These are phyloP conservation scores for Serendipita vermifera DNA, from an alignment of 768 basidiomycete genomes.

Conservation along the genomic window DNA sequence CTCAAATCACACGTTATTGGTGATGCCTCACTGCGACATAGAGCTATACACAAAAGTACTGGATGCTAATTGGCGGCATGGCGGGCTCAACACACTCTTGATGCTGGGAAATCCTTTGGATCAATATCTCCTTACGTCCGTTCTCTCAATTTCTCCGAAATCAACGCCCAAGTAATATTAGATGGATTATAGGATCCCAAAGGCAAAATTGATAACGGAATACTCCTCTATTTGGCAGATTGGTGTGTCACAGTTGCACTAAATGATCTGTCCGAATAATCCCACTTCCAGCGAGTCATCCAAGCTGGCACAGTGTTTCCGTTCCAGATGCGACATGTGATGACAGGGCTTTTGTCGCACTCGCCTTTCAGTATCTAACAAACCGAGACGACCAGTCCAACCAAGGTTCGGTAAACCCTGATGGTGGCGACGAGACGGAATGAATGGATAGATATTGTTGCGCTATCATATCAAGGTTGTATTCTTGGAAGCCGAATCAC, in stretches of 20 bases:
- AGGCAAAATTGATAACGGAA: not conserved
- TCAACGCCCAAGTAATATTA: not conserved
- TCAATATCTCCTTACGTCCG: not conserved
- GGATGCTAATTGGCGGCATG: not conserved
- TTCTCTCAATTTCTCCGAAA: not conserved
- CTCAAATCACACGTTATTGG: not conserved
- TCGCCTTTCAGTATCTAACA: not conserved
- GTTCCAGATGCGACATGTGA: not conserved
- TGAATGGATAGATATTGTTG: too few species aligned
- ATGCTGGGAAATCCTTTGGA: not conserved
- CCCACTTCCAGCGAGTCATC: not conserved
- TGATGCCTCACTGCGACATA: conserved; percentile 4
- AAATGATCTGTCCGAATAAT: not conserved
- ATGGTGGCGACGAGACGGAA: not conserved
- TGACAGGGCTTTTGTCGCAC: conserved; percentile 3
- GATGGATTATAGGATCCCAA: not conserved
- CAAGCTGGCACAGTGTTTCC: not conserved
- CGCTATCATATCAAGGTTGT: too few species aligned
- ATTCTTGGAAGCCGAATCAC: too few species aligned
- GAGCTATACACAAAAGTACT: not conserved
- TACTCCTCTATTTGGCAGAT: not conserved
- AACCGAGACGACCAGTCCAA: not conserved
- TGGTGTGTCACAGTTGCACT: not conserved
- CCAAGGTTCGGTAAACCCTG: not conserved
- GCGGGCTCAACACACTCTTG: not conserved